These are phyloP conservation scores for Fraxinus latifolia DNA, from an alignment of 305 asterid genomes.

Conservation along the genomic window DNA sequence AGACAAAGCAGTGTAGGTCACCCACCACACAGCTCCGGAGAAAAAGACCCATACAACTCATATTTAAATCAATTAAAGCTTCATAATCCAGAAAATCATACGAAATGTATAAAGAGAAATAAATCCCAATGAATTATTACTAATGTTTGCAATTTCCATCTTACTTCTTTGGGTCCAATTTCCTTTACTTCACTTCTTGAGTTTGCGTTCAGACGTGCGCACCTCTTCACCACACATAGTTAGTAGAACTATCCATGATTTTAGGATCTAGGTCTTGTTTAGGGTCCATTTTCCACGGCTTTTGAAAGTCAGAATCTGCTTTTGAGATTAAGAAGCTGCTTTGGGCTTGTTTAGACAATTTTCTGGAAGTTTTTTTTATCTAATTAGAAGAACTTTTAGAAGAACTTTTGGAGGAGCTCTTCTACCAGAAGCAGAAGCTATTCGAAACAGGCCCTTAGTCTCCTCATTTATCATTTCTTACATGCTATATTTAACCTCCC, in stretches of 20 bases:
- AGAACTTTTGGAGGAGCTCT: neutral
- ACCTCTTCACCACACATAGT: neutral
- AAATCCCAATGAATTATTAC: neutral
- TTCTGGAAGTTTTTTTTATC: neutral
- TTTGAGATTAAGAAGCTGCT: neutral
- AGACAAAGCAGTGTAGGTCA: neutral
- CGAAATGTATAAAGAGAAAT: neutral
- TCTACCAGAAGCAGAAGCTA: neutral
- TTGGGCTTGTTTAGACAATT: neutral
- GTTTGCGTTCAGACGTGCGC: neutral
- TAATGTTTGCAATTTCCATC: neutral
- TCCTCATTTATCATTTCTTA: neutral
- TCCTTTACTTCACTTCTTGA: neutral
- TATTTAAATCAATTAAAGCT: neutral
- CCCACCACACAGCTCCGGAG: neutral
- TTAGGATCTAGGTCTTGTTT: neutral
- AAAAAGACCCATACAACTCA: neutral
- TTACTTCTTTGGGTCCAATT: neutral
- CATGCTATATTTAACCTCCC: neutral
- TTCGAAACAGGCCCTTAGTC: neutral
- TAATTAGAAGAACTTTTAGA: neutral
- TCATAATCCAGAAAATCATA: neutral
- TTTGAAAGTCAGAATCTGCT: neutral
- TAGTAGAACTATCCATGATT: neutral
- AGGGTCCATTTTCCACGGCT: neutral